Conservation (phyloP, 2,329 filamentous ascomycete species). For the Alternaria gansuensis region DNA sequence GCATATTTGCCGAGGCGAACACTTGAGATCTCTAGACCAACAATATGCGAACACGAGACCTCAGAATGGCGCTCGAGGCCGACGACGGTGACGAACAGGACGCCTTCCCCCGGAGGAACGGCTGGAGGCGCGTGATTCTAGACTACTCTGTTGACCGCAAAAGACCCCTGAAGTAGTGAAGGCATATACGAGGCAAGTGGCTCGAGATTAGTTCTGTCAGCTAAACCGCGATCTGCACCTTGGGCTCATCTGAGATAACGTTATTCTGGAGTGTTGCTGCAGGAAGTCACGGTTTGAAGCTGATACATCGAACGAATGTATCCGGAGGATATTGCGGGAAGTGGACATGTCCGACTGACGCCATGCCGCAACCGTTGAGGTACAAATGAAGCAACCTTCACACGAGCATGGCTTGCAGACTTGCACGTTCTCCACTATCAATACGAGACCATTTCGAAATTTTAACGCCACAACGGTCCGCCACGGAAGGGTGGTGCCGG, state of each 20-base stretch:
- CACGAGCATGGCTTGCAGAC: conserved; percentile 1
- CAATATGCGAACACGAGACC: conserved; percentile 6
- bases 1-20: conserved; percentile 3
- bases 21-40: neutral
- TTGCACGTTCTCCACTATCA: neutral
- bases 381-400: neutral
- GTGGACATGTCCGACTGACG: neutral
- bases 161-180: neutral
- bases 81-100: neutral
- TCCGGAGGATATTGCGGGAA: neutral
- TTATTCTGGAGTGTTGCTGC: neutral
- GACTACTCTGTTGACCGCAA: conserved; percentile 3
- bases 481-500: conserved; percentile 1
- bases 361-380: neutral
- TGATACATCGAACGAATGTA: neutral
- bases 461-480: conserved; percentile 3
- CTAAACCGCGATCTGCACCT: neutral
- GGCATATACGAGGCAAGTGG: neutral
- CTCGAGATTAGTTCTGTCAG: conserved; percentile 1
- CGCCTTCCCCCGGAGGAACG: neutral
- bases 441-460: neutral
- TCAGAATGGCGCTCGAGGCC: neutral
- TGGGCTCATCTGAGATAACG: neutral
- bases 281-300: neutral
- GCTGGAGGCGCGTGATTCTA: neutral